Base-by-base conservation (phyloP, 2,329 filamentous ascomycete species). In the Trichophyton mentagrophytes region DNA sequence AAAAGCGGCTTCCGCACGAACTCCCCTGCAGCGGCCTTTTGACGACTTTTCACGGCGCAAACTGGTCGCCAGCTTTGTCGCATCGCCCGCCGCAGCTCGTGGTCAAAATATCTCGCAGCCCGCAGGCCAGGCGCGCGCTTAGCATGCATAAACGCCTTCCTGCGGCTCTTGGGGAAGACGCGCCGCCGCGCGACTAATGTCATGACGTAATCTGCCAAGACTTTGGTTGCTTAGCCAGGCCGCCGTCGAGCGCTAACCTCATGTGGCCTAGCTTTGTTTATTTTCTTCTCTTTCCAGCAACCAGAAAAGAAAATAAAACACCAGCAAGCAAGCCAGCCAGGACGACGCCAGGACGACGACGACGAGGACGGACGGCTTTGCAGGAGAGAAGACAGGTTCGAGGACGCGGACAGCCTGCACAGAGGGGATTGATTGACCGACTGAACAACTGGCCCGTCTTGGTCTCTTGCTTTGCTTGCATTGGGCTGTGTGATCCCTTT, bases 211-310 rank as follows among this genome's bases (percentile, higher is more conserved):
- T 63, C 49, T 25, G n/a, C 15, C 61, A 51, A 55, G 55, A 25
- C 44, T 60, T 42, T 60, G 58, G 57, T 62, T 63, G 60, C 62
- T 62, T 47, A 61, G 63, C 61, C 60, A 63, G 58, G 57, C 53
- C 20, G 13, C 30, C 36, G 57, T 59, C 61, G 64, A 60, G 51
- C 47, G 62, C 60, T 66, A 53, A 6, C 63, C 61, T 5, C 8
- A 49, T 61, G 20, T 15, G 51, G 61, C 56, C 61, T 66, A 65
- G 64, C 64, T 65, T 65, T 65, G 61, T 66, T 66, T 65, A 65
- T 57, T 57, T 57, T 57, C 55, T 56, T 56, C 27, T 36, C 27
- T 36, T n/a, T 25, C 36, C 40, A 25, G 42, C 55, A 57, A 55
- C 51, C 38, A 55, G n/a, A 55, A 44, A 57, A 57, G 11, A 57